Percentiles rank a stretch among this genome's conserved stretches.
These are phyloP conservation scores for Backusella westeae DNA, from an alignment of 192 early-diverging fungal genomes.

Conservation along the genomic window DNA sequence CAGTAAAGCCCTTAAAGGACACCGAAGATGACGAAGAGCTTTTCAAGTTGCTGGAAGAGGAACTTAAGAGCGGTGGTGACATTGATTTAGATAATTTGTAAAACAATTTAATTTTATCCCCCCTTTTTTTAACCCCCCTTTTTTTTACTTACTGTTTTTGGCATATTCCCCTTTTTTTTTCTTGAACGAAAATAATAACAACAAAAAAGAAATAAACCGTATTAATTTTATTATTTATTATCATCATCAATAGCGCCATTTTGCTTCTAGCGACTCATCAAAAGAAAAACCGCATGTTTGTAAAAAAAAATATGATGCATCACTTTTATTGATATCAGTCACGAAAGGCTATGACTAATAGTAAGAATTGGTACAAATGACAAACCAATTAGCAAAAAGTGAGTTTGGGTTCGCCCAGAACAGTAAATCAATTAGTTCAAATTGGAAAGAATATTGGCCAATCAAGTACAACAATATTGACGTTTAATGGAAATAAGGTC, in stretches of 20 bases:
- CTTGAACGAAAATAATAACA: background rate
- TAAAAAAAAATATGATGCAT: background rate
- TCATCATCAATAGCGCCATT: background rate
- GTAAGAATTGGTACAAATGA: no score
- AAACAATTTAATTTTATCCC: background rate
- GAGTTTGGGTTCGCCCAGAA: no score
- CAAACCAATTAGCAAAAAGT: no score
- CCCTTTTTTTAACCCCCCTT: background rate
- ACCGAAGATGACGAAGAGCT: slow-evolving; percentile 29
- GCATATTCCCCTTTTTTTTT: background rate
- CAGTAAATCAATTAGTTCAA: no score
- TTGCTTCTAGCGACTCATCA: background rate
- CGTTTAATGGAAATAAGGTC: no score
- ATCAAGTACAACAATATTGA: no score
- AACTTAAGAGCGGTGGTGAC: slow-evolving; percentile 8
- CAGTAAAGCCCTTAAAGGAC: background rate
- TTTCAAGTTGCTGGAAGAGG: slow-evolving; percentile 21
- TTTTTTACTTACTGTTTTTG: background rate
- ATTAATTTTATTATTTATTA: background rate
- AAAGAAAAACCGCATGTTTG: background rate
- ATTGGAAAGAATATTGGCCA: no score
- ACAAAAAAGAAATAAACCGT: background rate
- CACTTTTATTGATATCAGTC: background rate
- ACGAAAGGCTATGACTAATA: background rate
- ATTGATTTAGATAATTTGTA: background rate